A percentile compares a stretch with the other conserved stretches of the same genome.
These are phyloP conservation scores for Aquilaria yunnanensis DNA, from an alignment of 345 rosid species.

Conservation along the genomic window DNA sequence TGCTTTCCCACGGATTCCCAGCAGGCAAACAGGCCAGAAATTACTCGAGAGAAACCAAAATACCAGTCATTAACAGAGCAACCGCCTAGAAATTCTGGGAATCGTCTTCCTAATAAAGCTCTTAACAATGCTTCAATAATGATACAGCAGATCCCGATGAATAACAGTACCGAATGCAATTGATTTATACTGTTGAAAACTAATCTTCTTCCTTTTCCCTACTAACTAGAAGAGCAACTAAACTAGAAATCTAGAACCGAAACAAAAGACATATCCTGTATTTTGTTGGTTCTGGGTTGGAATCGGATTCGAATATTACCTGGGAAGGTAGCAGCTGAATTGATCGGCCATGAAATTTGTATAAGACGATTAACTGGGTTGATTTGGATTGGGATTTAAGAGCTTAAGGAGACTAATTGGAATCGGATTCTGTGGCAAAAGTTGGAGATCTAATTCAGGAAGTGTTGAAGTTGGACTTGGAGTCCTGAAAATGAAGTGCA, in stretches of 20 bases:
- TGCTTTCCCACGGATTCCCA: slow-evolving; percentile 8
- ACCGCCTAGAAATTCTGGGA: slow-evolving; percentile 26
- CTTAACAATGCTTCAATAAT: slow-evolving; percentile 10
- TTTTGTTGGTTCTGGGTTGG: not conserved
- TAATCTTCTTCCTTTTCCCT: not conserved
- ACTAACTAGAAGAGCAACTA: not conserved
- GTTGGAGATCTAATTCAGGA: not conserved
- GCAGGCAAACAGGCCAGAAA: slow-evolving; percentile 11
- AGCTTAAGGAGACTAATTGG: slow-evolving; percentile 11
- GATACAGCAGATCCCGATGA: slow-evolving; percentile 25
- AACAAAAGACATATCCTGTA: not conserved
- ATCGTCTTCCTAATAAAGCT: slow-evolving; percentile 12
- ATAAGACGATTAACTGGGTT: not conserved
- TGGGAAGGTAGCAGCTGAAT: slow-evolving; percentile 16
- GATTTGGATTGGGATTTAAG: slow-evolving; percentile 19
- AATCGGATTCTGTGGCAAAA: slow-evolving; percentile 13
- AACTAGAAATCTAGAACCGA: not conserved
- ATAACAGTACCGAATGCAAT: slow-evolving; percentile 16
- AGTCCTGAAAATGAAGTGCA: too few species aligned
- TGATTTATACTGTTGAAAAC: slow-evolving; percentile 1
- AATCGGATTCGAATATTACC: slow-evolving; percentile 20
- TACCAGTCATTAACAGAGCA: not conserved
- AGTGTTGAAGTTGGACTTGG: too few species aligned
- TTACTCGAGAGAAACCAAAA: not conserved
- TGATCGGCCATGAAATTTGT: slow-evolving; percentile 24